Base-by-base conservation (phyloP, 2,329 filamentous ascomycete species). In the Sphaerulina musiva region DNA sequence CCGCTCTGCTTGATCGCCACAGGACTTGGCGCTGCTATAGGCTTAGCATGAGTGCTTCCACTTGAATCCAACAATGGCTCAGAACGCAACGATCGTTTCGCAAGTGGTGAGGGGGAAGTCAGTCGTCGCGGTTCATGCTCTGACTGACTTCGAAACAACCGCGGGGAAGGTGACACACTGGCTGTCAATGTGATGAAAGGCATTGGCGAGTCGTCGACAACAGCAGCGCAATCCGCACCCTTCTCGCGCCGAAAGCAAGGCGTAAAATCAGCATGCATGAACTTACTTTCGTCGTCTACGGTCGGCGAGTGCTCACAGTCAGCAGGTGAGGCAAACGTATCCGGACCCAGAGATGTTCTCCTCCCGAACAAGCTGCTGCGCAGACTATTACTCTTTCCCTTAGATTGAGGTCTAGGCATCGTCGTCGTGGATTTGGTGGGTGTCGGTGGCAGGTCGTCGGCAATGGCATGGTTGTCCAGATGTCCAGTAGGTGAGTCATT, bases 381-480 rank as follows among this genome's bases (percentile, higher is more conserved):
- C 56, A 78, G 59, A 62, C 76, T 78, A 68, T 75, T 78, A 55
- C 75, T 73, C 68, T 76, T 78, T 52, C 76, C 73, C 65, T 76
- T 77, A 23, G 74, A 76, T 42, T 72, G 72, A 50, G 74, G 68
- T 51, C 68, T 51, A 6, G 58, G 69, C 50, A 59, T 60, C 39
- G 69, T 69, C 61, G 82, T 82, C 38, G 69, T 71, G 61, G 82
- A 82, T 71, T 95, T 97, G 0, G 93, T 97, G 0, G 93, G 93
- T 1, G 93, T 98, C 1, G 92, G 91, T n/a, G 92, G 91, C 54
- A 92, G 76, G 47, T 95, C 90, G 39, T 91, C 88, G 14, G 73
- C 76, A 50, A 78, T 77, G 4, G 74, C 70, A 62, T 84, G 81
- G 60, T 76, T 79, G 54, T 83, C 81, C 32, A 74, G 68, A 53